Evolutionary conservation across 306 rosid species (phyloP).

Genomic region (Mimosa pudica): DNA sequence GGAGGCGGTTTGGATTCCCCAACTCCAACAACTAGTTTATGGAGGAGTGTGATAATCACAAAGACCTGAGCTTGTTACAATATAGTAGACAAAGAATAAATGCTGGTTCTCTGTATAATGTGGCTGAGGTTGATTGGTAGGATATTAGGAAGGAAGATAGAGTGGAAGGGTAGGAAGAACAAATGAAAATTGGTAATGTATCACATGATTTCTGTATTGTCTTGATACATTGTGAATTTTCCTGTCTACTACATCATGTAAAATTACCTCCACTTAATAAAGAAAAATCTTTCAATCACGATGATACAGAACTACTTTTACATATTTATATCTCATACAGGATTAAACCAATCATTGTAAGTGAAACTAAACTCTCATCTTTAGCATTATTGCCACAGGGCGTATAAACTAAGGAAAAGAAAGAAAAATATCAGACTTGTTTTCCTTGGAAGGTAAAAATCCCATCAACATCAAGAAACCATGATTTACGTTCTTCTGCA

Average conservation of each 20-base stretch:
- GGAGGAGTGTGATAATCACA: too few species aligned
- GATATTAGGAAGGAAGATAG: not conserved
- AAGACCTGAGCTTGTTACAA: too few species aligned
- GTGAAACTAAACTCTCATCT: too few species aligned
- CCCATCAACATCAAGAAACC: not conserved
- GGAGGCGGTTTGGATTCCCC: too few species aligned
- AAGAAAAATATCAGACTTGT: not conserved
- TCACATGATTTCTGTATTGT: not conserved
- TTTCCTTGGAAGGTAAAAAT: too few species aligned
- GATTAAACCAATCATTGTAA: too few species aligned
- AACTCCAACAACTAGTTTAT: too few species aligned
- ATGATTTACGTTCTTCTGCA: not conserved
- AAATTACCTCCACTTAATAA: too few species aligned
- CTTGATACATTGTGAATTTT: not conserved
- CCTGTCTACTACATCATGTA: slow-evolving; percentile 8
- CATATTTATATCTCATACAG: too few species aligned
- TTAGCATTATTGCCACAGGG: slow-evolving; percentile 11
- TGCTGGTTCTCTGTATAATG: not conserved
- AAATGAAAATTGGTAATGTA: slow-evolving; percentile 15
- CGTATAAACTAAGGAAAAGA: not conserved
- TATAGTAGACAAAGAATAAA: not conserved
- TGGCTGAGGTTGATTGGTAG: not conserved
- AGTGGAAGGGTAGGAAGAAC: not conserved
- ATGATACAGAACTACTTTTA: too few species aligned
- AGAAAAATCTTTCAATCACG: too few species aligned